Evolutionary conservation across 495 filamentous ascomycete genomes (phyloP).

Genomic region (Penicillium nucicola): DNA sequence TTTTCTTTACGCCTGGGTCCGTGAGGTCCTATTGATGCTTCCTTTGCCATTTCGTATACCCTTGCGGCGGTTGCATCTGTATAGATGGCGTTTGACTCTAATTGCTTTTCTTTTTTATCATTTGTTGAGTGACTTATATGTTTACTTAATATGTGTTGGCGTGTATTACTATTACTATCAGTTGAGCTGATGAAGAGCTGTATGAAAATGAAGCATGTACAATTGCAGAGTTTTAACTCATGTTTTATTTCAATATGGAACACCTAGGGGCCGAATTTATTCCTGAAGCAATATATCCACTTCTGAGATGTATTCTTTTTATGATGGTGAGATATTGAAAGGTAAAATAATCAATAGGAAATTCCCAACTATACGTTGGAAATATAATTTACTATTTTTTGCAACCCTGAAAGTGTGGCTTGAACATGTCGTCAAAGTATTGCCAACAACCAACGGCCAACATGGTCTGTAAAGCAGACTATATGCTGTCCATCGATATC

Average conservation of each 20-base stretch:
- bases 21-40: neutral
- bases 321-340: too few species aligned
- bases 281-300: too few species aligned
- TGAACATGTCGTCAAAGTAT: too few species aligned
- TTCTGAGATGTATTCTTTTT: too few species aligned
- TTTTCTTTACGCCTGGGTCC: constrained; percentile 1
- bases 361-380: too few species aligned
- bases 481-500: neutral
- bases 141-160: constrained; percentile 9
- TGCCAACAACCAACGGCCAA: too few species aligned
- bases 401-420: too few species aligned
- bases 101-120: constrained; percentile 15
- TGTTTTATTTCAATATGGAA: too few species aligned
- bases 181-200: neutral
- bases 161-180: neutral
- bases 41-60: constrained; percentile 29
- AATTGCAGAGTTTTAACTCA: neutral
- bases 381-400: too few species aligned
- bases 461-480: neutral
- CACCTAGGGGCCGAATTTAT: too few species aligned
- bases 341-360: too few species aligned
- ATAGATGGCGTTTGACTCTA: constrained; percentile 38
- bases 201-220: neutral
- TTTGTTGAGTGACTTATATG: constrained; percentile 12
- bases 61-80: constrained; percentile 34